Evolutionary conservation across 208 protist species (phyloP).

Genomic region (Leishmania braziliensis): DNA sequence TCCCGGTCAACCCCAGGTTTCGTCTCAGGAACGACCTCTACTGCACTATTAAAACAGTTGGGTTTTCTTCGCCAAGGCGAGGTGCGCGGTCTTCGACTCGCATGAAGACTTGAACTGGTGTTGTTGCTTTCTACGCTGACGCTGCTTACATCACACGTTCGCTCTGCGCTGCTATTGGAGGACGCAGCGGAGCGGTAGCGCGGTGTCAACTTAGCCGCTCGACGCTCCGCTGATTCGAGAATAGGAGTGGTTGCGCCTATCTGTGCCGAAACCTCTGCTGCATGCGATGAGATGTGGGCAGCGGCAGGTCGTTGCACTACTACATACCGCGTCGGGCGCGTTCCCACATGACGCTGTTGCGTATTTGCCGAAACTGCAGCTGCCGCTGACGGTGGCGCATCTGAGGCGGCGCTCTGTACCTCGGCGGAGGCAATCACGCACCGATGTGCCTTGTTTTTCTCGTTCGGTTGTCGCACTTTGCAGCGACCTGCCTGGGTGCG

Average conservation of each 20-base stretch:
- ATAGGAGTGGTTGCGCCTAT: background rate
- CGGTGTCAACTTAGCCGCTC: background rate
- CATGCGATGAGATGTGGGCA: background rate
- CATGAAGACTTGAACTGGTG: background rate
- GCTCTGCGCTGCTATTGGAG: background rate
- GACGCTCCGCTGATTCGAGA: background rate
- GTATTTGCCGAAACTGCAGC: background rate
- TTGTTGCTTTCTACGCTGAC: background rate
- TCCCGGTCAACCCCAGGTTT: background rate
- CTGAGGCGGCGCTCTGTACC: background rate
- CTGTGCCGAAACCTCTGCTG: background rate
- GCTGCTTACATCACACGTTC: background rate
- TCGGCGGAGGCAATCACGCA: background rate
- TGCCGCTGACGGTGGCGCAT: background rate
- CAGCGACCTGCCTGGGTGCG: background rate
- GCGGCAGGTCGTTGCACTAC: slow-evolving; percentile 19
- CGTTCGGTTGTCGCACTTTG: background rate
- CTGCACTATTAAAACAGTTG: background rate
- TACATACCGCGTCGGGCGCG: slow-evolving; percentile 1
- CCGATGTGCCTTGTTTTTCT: background rate
- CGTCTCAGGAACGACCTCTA: background rate
- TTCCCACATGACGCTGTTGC: background rate
- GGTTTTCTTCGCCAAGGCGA: background rate
- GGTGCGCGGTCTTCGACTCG: background rate
- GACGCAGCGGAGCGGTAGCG: background rate